Evolutionary conservation across 331 rosid species (phyloP), one percentile per base, ranked within the genome.

Genomic region (Spiraea crenata): DNA sequence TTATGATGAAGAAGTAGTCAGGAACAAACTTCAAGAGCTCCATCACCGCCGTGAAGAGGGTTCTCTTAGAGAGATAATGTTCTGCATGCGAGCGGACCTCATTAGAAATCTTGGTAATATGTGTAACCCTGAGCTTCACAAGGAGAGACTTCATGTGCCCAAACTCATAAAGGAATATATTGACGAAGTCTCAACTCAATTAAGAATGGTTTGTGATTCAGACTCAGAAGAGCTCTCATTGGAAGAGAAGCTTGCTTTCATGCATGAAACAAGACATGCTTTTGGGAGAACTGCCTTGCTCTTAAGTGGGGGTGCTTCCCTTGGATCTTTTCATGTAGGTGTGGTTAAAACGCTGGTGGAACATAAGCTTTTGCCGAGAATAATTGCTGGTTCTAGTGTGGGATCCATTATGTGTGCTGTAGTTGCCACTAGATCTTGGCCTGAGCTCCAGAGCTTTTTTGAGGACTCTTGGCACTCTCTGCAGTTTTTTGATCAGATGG

Each of bases 261-360:
- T 95, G 96, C 93, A 91, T 72, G 99, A 95, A 85, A 95, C 96
- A 50, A 86, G 99, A 58, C 99, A 91, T 48, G 92, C 99, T 31
- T 95, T 95, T 74, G 97, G 99, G 63, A 91, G 99, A 74, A 95
- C 99, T 5, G 99, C 99, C 65, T 75, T 95, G 83, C 83, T 95
- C 5, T 80, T 95, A 77, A 95, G 99, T 84, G 99, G 99, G 59
- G 99, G 99, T 68, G 97, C 99, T 72, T 91, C 99, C 31, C 99
- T 95, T 65, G 99, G 99, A 66, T 82, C 97, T 61, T 91, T 85
- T 69, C 99, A 95, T 79, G 79, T 85, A 3, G 97, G 99, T 52
- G 96, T 95, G 0, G 97, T 89, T 69, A 87, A 85, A 65, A 95
- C 96, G 7, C 74, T 95, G 62, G 99, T 95, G 31, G 86, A 95